Conservation (phyloP, 1,139 yeast species). For the Pichia terricola region DNA sequence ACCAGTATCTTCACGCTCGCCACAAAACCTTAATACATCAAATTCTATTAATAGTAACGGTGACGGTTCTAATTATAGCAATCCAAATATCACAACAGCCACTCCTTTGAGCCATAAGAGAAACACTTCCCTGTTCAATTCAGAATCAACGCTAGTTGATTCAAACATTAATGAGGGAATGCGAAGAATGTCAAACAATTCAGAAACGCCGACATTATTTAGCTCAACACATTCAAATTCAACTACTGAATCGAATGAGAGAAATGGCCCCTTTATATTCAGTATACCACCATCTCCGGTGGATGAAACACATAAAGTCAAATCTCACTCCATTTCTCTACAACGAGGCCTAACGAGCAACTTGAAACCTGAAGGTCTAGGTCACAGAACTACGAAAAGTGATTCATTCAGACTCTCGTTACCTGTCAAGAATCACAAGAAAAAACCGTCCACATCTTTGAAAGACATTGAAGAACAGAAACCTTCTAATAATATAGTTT, state of each 20-base stretch:
- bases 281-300: too few species aligned
- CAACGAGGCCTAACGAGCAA: constrained; percentile 5
- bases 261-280: too few species aligned
- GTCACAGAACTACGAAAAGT: constrained; percentile 14
- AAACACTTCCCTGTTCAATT: constrained; percentile 5
- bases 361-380: constrained; percentile 8
- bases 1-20: too few species aligned
- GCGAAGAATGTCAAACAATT: constrained; percentile 2
- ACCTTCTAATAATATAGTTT: too few species aligned
- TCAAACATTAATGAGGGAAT: background rate
- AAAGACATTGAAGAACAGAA: too few species aligned
- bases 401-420: constrained; percentile 2
- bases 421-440: background rate
- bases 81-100: background rate
- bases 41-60: too few species aligned
- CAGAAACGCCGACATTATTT: too few species aligned
- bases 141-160: constrained; percentile 10
- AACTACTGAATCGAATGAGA: too few species aligned
- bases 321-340: background rate
- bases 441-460: too few species aligned
- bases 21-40: too few species aligned
- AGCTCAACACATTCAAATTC: too few species aligned
- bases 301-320: too few species aligned
- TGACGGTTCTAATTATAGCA: background rate
- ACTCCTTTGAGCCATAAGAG: background rate